Conservation (phyloP, 2,329 filamentous ascomycete species). For the Diatrype stigma region DNA sequence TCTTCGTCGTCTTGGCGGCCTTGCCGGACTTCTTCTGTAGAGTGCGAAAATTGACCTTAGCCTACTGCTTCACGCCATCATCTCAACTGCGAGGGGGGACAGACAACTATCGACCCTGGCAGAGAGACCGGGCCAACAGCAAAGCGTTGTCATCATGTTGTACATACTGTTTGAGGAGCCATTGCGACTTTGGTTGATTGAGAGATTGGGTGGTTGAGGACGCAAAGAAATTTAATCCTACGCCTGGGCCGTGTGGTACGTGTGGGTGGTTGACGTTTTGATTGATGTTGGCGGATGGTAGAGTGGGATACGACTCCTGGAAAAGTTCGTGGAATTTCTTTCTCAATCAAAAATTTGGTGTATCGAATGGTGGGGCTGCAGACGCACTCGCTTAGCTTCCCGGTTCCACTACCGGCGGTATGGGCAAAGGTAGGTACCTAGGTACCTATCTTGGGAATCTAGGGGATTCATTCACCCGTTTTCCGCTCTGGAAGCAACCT, state of each 20-base stretch:
- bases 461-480: too few relatives aligned
- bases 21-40: slow-evolving; percentile 65
- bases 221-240: slow-evolving; percentile 68
- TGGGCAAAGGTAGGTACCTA: neutral
- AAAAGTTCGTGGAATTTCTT: neutral
- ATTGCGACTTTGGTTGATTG: slow-evolving; percentile 52
- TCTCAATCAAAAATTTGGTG: slow-evolving; percentile 25
- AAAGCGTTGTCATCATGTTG: slow-evolving; percentile 69
- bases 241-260: slow-evolving; percentile 25
- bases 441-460: neutral
- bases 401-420: too few relatives aligned
- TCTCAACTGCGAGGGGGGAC: slow-evolving; percentile 31
- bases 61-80: slow-evolving; percentile 82
- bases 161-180: slow-evolving; percentile 87
- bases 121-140: slow-evolving; percentile 71
- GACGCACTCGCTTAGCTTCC: neutral
- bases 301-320: neutral
- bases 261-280: slow-evolving; percentile 18
- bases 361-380: slow-evolving; percentile 17
- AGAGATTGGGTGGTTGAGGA: slow-evolving; percentile 27
- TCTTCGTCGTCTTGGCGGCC: slow-evolving; percentile 75
- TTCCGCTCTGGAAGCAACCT: too few relatives aligned
- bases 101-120: slow-evolving; percentile 8
- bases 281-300: slow-evolving; percentile 12
- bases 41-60: slow-evolving; percentile 66